Evolutionary conservation across 163 green algal species (phyloP), one percentile per base, ranked within the genome.

Genomic region (Smithsoniella earleae): DNA sequence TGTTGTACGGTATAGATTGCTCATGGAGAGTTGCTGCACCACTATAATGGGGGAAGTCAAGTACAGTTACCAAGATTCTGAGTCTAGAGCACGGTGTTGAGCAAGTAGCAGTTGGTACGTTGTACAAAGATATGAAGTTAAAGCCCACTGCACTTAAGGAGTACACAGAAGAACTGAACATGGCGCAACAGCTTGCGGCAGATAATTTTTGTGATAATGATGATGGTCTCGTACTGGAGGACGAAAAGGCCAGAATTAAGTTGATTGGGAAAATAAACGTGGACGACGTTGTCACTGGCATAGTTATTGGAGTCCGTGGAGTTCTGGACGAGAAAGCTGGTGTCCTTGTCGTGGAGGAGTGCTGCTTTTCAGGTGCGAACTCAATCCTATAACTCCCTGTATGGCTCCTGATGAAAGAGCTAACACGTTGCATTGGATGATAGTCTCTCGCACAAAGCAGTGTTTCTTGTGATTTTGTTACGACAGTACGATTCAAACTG

Each of bases 81-180:
- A 77, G 86, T 2, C 73, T 96, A 13, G 79, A 84, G 2, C 86
- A 94, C 74, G 86, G 79, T 27, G 73, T 84, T 49, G 85, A 96
- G 66, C 88, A 90, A 36, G 80, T 78, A 20, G 82, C 95, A 2
- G 77, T 96, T 0, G 94, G 94, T 36, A 98, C 93, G 2, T 43
- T 98, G 5, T 99, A 94, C 85, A 99, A 99, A 83, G 84, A 97
- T 36, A 95, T 96, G 91, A 86, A 89, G 81, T 81, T 96, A 16
- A 96, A 96, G 83, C 92, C 92, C 2, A 87, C 74, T 75, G 94
- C 96, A 52, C 76, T 98, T 58, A 89, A 97, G 73, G 90, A 97
- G 54, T 97, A 97, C 78, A 79, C 82, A 31, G 95, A 95, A 75
- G 89, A 86, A 52, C 20, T 75, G 22, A 62, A 30, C 20, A 75